Percentiles rank a stretch among this genome's conserved stretches.
Conservation (phyloP, 305 asterid species). For the Solanum hybrid region DNA sequence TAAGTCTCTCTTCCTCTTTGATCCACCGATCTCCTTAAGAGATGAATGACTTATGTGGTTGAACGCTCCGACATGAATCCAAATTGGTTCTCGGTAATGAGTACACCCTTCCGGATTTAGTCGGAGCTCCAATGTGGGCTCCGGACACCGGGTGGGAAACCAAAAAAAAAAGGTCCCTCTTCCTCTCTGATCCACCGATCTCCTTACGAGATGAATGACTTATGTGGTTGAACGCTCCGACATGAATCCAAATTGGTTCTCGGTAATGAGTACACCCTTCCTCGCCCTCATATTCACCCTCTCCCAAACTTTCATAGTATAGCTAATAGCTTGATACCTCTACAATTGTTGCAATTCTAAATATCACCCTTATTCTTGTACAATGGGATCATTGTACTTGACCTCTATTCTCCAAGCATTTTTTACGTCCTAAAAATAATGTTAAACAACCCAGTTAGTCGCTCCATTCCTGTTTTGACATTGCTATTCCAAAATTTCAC, state of each 20-base stretch:
- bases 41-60: not conserved
- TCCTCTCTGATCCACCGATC: not conserved
- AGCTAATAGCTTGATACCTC: not conserved
- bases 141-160: too few species aligned
- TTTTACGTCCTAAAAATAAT: not conserved
- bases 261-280: not conserved
- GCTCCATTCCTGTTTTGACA: not conserved
- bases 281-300: not conserved
- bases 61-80: not conserved
- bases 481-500: not conserved
- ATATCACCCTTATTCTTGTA: not conserved
- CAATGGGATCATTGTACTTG: not conserved
- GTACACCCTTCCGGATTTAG: not conserved
- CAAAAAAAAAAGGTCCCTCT: not conserved
- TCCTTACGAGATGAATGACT: not conserved
- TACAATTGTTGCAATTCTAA: not conserved
- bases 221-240: not conserved
- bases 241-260: not conserved
- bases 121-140: too few species aligned
- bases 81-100: not conserved
- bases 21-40: not conserved
- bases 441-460: not conserved
- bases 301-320: not conserved
- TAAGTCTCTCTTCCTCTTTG: not conserved
- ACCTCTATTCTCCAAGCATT: not conserved